Evolutionary conservation across 805 yeast genomes (phyloP).

Genomic region (Lipomyces yamadae): DNA sequence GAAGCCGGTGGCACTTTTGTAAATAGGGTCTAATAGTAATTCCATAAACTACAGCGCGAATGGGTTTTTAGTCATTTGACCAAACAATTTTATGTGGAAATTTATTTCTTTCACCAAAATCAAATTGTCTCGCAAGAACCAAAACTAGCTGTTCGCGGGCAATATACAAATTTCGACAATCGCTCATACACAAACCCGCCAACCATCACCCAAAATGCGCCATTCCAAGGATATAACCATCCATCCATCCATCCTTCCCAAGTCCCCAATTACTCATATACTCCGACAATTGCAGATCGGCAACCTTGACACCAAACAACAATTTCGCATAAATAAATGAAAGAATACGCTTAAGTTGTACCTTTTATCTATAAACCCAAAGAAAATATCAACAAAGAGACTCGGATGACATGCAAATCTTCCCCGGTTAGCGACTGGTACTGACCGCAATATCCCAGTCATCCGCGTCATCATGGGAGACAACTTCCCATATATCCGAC

Average conservation of each 20-base stretch:
- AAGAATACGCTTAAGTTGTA: not conserved
- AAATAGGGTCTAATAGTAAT: not conserved
- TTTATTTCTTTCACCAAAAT: not conserved
- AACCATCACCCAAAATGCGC: not conserved
- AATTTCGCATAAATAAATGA: not conserved
- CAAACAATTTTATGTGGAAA: not conserved
- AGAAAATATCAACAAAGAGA: not conserved
- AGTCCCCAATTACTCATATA: not conserved
- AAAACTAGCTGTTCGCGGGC: not conserved
- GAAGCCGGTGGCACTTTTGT: not conserved
- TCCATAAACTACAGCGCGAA: not conserved
- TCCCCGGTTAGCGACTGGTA: not conserved
- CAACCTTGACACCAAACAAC: not conserved
- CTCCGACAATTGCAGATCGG: not conserved
- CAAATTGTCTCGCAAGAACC: not conserved
- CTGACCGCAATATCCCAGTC: constrained; percentile 6
- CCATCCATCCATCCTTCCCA: not conserved
- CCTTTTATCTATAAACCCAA: constrained; percentile 1
- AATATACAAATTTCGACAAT: not conserved
- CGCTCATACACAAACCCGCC: not conserved
- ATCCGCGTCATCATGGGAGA: constrained; percentile 10
- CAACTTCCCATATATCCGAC: constrained; percentile 10
- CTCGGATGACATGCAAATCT: not conserved
- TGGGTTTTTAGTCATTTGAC: not conserved
- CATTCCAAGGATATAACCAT: not conserved